Base-by-base conservation (phyloP, 345 rosid genomes). In the Mangifera indica region DNA sequence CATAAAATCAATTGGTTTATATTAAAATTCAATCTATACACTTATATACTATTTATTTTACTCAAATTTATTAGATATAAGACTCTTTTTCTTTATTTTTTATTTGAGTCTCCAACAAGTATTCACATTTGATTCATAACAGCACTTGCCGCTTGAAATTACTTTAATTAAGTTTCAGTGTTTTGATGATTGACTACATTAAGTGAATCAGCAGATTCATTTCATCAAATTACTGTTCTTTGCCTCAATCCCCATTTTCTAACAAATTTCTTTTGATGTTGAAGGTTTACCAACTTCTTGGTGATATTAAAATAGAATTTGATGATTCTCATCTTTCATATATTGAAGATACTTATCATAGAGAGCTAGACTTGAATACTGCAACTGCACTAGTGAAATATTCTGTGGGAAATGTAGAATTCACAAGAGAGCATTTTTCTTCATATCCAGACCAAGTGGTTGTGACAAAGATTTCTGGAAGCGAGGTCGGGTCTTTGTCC, bases 341-440 rank as follows among this genome's bases (percentile, higher is more conserved):
- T 84, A 83, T 71, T 25, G 81, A 85, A 74, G 85, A 73, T 25
- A 84, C 93, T 13, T 92, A 95, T 52, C 72, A n/a, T n/a, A 86
- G 99, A 75, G 98, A 95, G 78, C 91, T 95, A 15, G 96, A 95
- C 82, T 86, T 95, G 79, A 87, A 90, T 71, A 88, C 90, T 48
- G 96, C 99, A 64, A 85, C 92, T 4, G 89, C 87, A 22, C 84
- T 67, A 78, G 85, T 91, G 66, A 86, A 82, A 48, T 95, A 90
- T 78, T 76, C 85, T 2, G 97, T 84, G 21, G 92, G 84, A 46
- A 78, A 70, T 70, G 85, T 87, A 42, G 89, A 83, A 22, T 90
- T 72, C 66, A 85, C 82, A 1, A 81, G 99, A 73, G 93, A 92
- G 20, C 84, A 84, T 78, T 95, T 92, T 56, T 86, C 91, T 71